phyloP scores from a whole-genome alignment of 1,139 yeast species.

The Candida labiduridarum region DNA sequence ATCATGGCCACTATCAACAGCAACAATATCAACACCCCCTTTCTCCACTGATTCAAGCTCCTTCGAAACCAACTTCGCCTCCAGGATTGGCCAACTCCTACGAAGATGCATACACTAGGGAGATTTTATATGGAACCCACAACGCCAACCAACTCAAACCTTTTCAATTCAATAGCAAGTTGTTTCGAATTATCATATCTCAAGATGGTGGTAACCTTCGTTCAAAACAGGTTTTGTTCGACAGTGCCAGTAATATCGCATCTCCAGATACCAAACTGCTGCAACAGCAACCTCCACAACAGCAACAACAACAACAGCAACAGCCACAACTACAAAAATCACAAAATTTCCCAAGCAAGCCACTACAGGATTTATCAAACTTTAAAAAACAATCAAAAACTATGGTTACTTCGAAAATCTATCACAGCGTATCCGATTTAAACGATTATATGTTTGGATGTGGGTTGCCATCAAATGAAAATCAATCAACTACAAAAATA shows the following conservation, averaged over 20 bases:
- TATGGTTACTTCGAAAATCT: slow-evolving; percentile 26
- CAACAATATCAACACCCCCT: slow-evolving; percentile 14
- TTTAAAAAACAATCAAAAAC: slow-evolving; percentile 10
- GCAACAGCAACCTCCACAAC: slow-evolving; percentile 7
- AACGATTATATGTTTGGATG: slow-evolving; percentile 60
- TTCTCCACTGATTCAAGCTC: slow-evolving; percentile 17
- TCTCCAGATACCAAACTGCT: neutral
- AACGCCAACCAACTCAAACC: slow-evolving; percentile 32
- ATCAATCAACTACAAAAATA: slow-evolving; percentile 46
- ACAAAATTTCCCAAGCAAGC: neutral
- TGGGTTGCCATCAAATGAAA: slow-evolving; percentile 54
- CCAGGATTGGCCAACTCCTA: slow-evolving; percentile 24
- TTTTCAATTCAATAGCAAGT: slow-evolving; percentile 32
- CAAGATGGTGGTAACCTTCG: slow-evolving; percentile 57
- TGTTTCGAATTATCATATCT: slow-evolving; percentile 47
- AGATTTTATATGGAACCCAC: slow-evolving; percentile 45
- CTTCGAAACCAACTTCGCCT: slow-evolving; percentile 11
- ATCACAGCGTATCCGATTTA: slow-evolving; percentile 47
- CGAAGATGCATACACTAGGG: slow-evolving; percentile 47
- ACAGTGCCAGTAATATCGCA: slow-evolving; percentile 34
- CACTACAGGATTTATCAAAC: slow-evolving; percentile 5
- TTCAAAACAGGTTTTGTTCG: slow-evolving; percentile 51
- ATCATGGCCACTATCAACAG: slow-evolving; percentile 13
- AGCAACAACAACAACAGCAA: slow-evolving; percentile 8
- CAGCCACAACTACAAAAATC: slow-evolving; percentile 6